Percentiles rank a stretch among this genome's conserved stretches.
phyloP scores from a whole-genome alignment of 208 protist genomes.

The Crithidia acanthocephali region DNA sequence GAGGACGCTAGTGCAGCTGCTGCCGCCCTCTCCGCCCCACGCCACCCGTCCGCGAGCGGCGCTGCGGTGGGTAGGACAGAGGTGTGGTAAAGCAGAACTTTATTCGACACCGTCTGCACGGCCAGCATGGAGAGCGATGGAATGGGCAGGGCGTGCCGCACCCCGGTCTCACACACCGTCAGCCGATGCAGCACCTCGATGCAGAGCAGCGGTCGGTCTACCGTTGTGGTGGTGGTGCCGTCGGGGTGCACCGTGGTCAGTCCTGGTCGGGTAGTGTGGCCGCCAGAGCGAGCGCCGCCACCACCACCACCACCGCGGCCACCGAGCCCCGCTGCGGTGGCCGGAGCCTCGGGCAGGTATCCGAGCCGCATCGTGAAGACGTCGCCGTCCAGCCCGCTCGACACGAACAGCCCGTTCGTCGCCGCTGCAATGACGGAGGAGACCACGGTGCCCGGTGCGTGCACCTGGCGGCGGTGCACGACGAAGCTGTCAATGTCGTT shows the following conservation, averaged over 20 bases:
- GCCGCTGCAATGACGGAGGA: constrained; percentile 36
- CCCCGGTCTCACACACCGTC: constrained; percentile 35
- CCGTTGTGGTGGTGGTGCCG: constrained; percentile 7
- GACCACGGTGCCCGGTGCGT: constrained; percentile 40
- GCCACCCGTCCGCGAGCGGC: constrained; percentile 12
- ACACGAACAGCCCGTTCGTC: constrained; percentile 37
- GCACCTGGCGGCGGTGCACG: constrained; percentile 29
- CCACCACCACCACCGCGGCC: background rate
- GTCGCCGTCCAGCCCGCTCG: constrained; percentile 47
- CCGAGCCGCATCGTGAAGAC: constrained; percentile 41
- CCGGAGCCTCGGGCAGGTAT: constrained; percentile 3
- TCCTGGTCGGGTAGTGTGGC: background rate
- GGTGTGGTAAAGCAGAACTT: constrained; percentile 30
- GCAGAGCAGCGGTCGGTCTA: constrained; percentile 13
- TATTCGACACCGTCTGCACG: constrained; percentile 45
- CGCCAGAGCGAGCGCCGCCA: background rate
- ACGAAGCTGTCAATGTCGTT: constrained; percentile 29
- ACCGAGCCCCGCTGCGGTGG: background rate
- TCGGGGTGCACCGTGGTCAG: constrained; percentile 3
- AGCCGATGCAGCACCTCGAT: constrained; percentile 35
- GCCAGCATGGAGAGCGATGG: constrained; percentile 41
- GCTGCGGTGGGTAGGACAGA: constrained; percentile 30
- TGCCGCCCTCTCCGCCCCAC: background rate
- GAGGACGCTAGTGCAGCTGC: background rate
- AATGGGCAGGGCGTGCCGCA: constrained; percentile 40